These are phyloP conservation scores for Penicillium oxalicum DNA, from an alignment of 2,329 filamentous ascomycete genomes.

Conservation along the genomic window DNA sequence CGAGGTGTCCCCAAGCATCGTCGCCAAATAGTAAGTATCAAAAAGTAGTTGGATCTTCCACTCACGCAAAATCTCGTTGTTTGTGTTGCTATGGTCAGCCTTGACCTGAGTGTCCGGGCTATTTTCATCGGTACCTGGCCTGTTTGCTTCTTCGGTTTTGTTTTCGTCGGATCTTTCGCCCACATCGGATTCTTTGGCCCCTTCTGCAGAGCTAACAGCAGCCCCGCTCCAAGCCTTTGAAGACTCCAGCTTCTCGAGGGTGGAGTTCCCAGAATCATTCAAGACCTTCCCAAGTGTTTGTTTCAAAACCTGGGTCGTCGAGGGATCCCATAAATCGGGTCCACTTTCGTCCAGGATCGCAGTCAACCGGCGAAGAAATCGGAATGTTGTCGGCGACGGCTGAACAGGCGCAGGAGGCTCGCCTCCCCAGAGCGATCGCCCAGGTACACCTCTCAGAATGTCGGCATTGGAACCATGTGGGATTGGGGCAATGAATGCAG, in stretches of 20 bases:
- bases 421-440: constrained; percentile 73
- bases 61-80: constrained; percentile 20
- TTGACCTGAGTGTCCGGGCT: neutral
- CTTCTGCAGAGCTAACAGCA: neutral
- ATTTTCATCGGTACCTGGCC: neutral
- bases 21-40: constrained; percentile 30
- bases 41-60: constrained; percentile 36
- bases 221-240: neutral
- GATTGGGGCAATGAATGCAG: constrained; percentile 28
- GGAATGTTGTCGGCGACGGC: constrained; percentile 68
- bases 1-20: constrained; percentile 26
- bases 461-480: constrained; percentile 15
- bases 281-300: constrained; percentile 49
- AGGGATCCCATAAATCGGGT: constrained; percentile 72
- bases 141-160: constrained; percentile 3
- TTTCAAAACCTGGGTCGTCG: constrained; percentile 61
- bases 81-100: neutral
- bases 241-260: constrained; percentile 19
- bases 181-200: neutral
- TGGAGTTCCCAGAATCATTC: constrained; percentile 18
- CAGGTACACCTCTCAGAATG: constrained; percentile 49
- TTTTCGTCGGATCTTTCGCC: neutral
- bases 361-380: constrained; percentile 61
- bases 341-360: constrained; percentile 64
- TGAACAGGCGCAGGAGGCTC: constrained; percentile 68